Percentiles rank a stretch among this genome's conserved stretches.
Conservation (phyloP, 192 early-diverging fungal species). For the Backusella luteola region DNA sequence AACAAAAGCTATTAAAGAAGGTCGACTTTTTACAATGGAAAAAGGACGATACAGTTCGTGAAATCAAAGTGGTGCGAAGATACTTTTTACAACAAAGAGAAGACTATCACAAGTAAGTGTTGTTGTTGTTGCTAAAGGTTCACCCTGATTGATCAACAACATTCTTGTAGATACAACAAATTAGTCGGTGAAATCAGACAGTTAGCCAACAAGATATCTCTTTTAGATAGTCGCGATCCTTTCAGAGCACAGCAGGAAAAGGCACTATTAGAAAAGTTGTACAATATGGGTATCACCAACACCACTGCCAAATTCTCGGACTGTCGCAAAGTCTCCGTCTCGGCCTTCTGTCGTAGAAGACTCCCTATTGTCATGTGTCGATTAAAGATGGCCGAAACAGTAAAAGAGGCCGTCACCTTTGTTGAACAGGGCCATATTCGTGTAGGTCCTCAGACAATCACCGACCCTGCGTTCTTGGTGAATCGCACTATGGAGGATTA, state of each 20-base stretch:
- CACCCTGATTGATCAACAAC: neutral
- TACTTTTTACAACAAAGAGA: conserved; percentile 89
- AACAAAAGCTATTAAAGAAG: conserved; percentile 93
- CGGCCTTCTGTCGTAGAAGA: conserved; percentile 83
- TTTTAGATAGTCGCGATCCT: conserved; percentile 84
- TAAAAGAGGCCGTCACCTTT: conserved; percentile 85
- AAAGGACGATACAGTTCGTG: conserved; percentile 76
- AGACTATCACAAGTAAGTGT: conserved; percentile 78
- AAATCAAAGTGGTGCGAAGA: conserved; percentile 83
- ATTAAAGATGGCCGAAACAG: conserved; percentile 94
- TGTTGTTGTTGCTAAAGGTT: neutral
- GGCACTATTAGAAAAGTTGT: conserved; percentile 81
- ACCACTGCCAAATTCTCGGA: conserved; percentile 76
- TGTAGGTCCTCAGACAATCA: conserved; percentile 87
- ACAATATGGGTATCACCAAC: conserved; percentile 81
- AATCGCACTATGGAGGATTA: conserved; percentile 93
- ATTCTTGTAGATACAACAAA: conserved; percentile 67
- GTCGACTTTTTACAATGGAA: conserved; percentile 96
- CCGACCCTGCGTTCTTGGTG: conserved; percentile 87
- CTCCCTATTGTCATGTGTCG: conserved; percentile 91
- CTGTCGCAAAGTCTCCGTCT: conserved; percentile 80
- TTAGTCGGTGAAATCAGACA: conserved; percentile 79
- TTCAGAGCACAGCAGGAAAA: conserved; percentile 72
- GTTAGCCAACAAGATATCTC: conserved; percentile 79
- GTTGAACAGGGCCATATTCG: conserved; percentile 95